phyloP scores from a whole-genome alignment of 441 rosid genomes.

The Kokia cookei region DNA sequence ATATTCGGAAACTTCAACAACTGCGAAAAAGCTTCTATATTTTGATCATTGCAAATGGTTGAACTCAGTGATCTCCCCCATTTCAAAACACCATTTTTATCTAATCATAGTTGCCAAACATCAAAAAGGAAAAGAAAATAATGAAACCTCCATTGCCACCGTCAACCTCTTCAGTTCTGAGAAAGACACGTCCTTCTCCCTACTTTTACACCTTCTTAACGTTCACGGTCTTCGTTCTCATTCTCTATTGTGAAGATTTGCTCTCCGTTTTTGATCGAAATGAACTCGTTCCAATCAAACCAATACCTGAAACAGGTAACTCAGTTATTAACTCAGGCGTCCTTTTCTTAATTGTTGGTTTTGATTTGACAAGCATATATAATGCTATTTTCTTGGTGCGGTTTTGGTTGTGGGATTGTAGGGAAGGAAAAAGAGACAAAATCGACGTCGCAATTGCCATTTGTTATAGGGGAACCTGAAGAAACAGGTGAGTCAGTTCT shows the following conservation, averaged over 20 bases:
- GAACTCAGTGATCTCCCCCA: not conserved
- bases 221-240: slow-evolving; percentile 55
- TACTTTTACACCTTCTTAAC: slow-evolving; percentile 51
- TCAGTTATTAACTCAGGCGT: slow-evolving; percentile 1
- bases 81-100: not conserved
- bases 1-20: not conserved
- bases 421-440: slow-evolving; percentile 45
- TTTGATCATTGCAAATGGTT: not conserved
- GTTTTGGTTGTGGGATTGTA: slow-evolving; percentile 7
- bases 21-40: not conserved
- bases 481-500: slow-evolving; percentile 6
- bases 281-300: slow-evolving; percentile 21
- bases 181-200: slow-evolving; percentile 67
- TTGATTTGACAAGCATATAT: not conserved
- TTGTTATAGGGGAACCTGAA: slow-evolving; percentile 38
- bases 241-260: slow-evolving; percentile 78
- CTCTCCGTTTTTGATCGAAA: slow-evolving; percentile 49
- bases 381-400: not conserved
- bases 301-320: slow-evolving; percentile 37
- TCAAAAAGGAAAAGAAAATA: not conserved
- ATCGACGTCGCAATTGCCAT: slow-evolving; percentile 28
- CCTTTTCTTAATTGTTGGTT: not conserved
- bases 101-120: not conserved
- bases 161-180: slow-evolving; percentile 28
- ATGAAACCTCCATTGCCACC: slow-evolving; percentile 52